Evolutionary conservation across 768 basidiomycete genomes (phyloP).

Genomic region (Leccinum imitatum): DNA sequence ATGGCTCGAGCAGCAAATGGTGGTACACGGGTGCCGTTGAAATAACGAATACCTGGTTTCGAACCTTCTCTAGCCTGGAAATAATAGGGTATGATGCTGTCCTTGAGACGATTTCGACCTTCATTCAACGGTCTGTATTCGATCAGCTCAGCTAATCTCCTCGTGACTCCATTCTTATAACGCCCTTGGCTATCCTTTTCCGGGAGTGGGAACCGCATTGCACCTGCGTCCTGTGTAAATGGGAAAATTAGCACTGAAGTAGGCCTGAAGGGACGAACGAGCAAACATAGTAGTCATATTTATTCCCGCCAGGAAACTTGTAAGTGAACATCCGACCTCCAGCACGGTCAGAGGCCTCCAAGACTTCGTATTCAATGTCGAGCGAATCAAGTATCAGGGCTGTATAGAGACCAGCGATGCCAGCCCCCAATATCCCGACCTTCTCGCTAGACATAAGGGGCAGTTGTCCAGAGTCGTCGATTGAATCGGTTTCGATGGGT

Average conservation of each 20-base stretch:
- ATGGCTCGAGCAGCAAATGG: conserved; percentile 10
- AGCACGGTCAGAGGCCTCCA: conserved; percentile 41
- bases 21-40: conserved; percentile 4
- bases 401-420: conserved; percentile 8
- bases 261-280: background rate
- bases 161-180: conserved; percentile 30
- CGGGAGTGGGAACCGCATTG: conserved; percentile 38
- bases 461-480: background rate
- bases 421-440: conserved; percentile 25
- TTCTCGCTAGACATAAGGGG: background rate
- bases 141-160: conserved; percentile 32
- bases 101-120: conserved; percentile 11
- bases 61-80: conserved; percentile 12
- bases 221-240: conserved; percentile 36
- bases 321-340: conserved; percentile 49
- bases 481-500: background rate
- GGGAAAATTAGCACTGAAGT: background rate
- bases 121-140: conserved; percentile 28
- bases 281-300: conserved; percentile 38
- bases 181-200: conserved; percentile 12
- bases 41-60: conserved; percentile 4
- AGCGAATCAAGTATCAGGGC: conserved; percentile 12
- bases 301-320: conserved; percentile 32
- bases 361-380: conserved; percentile 42
- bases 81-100: conserved; percentile 26